Percentiles rank a stretch among this genome's conserved stretches.
Conservation (phyloP, 148 eudicot species). For the Cornus kousa region DNA sequence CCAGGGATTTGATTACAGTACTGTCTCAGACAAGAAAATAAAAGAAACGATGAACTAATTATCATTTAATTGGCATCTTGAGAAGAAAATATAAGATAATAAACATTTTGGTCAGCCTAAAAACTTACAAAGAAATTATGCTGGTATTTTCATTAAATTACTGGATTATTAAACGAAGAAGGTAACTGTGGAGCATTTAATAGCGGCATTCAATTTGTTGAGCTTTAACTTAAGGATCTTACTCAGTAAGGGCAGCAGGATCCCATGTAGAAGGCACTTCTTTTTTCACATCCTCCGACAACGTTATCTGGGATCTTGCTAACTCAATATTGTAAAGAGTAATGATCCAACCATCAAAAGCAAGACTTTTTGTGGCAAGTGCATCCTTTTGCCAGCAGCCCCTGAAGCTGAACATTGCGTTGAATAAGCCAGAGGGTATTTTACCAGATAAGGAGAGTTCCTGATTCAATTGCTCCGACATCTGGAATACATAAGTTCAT, state of each 20-base stretch:
- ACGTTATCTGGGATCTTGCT: constrained; percentile 55
- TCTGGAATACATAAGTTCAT: constrained; percentile 37
- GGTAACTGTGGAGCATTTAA: not conserved
- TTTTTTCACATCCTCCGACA: constrained; percentile 67
- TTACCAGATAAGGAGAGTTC: constrained; percentile 77
- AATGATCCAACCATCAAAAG: constrained; percentile 91
- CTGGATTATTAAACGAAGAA: not conserved
- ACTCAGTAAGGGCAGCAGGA: constrained; percentile 86
- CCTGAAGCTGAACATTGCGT: constrained; percentile 65
- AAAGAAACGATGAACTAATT: not conserved
- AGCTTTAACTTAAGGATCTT: constrained; percentile 30
- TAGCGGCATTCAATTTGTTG: not conserved
- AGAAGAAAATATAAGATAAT: not conserved
- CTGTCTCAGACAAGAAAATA: not conserved
- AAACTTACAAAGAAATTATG: not conserved
- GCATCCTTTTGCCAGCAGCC: constrained; percentile 94
- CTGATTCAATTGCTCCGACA: constrained; percentile 91
- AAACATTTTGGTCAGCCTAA: not conserved
- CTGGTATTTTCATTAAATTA: not conserved
- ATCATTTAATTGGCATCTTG: not conserved
- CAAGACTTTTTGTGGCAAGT: constrained; percentile 65
- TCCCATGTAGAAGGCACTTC: constrained; percentile 94
- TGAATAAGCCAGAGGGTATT: constrained; percentile 87
- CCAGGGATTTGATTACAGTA: not conserved
- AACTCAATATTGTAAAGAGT: constrained; percentile 77